A percentile compares a stretch with the other conserved stretches of the same genome.
Conservation (phyloP, 305 asterid genomes). For the Plantago coronopus region DNA sequence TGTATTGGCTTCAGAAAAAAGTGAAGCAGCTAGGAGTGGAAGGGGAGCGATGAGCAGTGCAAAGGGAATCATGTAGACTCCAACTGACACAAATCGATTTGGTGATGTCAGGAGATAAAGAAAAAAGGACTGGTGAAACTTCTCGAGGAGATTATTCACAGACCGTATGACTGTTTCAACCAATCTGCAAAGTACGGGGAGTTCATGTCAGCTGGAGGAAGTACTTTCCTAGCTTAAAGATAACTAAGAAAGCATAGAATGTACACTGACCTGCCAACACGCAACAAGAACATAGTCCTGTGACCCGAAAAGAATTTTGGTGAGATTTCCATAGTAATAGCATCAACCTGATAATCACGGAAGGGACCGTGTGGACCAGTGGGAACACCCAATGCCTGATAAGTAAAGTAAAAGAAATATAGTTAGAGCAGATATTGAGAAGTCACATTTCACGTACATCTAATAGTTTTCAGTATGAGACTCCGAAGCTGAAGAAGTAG, state of each 20-base stretch:
- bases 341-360: slow-evolving; percentile 95
- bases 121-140: slow-evolving; percentile 93
- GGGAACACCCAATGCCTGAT: slow-evolving; percentile 91
- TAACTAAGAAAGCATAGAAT: background rate
- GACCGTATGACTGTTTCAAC: slow-evolving; percentile 81
- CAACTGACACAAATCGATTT: slow-evolving; percentile 76
- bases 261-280: slow-evolving; percentile 70
- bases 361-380: slow-evolving; percentile 97
- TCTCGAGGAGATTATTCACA: slow-evolving; percentile 92
- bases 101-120: slow-evolving; percentile 84
- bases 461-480: no score
- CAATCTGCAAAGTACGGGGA: slow-evolving; percentile 53
- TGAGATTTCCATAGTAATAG: slow-evolving; percentile 82
- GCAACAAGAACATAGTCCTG: slow-evolving; percentile 50
- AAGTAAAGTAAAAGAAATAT: slow-evolving; percentile 13
- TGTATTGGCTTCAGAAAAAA: slow-evolving; percentile 50
- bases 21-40: slow-evolving; percentile 86
- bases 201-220: slow-evolving; percentile 20
- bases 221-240: background rate
- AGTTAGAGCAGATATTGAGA: background rate
- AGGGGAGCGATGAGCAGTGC: slow-evolving; percentile 81
- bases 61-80: slow-evolving; percentile 92
- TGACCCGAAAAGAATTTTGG: slow-evolving; percentile 48
- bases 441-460: background rate
- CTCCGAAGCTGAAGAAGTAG: background rate